Base-by-base conservation (phyloP, 345 rosid genomes). In the Eucalyptus polybractea region DNA sequence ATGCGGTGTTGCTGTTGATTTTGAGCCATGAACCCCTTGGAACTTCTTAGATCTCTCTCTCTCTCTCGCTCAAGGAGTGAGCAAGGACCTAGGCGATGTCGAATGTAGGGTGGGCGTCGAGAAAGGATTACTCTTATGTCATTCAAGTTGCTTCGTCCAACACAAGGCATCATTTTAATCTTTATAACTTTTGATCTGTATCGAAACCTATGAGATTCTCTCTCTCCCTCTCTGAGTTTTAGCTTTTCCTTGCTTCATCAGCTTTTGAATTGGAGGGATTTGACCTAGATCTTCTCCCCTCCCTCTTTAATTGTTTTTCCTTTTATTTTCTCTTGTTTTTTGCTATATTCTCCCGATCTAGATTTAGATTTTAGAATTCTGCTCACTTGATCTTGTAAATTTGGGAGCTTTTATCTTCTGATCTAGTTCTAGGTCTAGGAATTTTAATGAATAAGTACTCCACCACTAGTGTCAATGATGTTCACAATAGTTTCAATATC, bases 381-480 rank as follows among this genome's bases (percentile, higher is more conserved):
- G 0, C 62, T 56, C 62, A 24, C 13, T 56, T 56, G 62, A 56
- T 56, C 62, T 24, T 56, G 29, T 56, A 56, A 56, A 56, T 24
- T 22, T 24, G 29, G 62, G 62, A 56, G 62, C 29, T 56, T 56
- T 56, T 24, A 24, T 56, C 3, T 56, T 2, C 1, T 0, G 1
- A 56, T 56, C 27, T 56, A 56, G 13, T 56, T 56, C 13, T 56
- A 56, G 62, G 13, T 56, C 27, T 10, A 10, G 62, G 3, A 56
- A 22, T 56, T 24, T 56, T 56, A 56, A 22, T 22, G 29, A 56
- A 8, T 56, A 9, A 56, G 29, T 56, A 56, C 62, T 56, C 6
- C 29, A 56, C 13, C 0, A 1, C 29, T 24, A 56, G 6, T 24
- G 29, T 24, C 0, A 0, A 56, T 24, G 27, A 24, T 24, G 62